A percentile compares a stretch with the other conserved stretches of the same genome.
These are phyloP conservation scores for Nigrograna mackinnonii DNA, from an alignment of 2,329 filamentous ascomycete species.

Conservation along the genomic window DNA sequence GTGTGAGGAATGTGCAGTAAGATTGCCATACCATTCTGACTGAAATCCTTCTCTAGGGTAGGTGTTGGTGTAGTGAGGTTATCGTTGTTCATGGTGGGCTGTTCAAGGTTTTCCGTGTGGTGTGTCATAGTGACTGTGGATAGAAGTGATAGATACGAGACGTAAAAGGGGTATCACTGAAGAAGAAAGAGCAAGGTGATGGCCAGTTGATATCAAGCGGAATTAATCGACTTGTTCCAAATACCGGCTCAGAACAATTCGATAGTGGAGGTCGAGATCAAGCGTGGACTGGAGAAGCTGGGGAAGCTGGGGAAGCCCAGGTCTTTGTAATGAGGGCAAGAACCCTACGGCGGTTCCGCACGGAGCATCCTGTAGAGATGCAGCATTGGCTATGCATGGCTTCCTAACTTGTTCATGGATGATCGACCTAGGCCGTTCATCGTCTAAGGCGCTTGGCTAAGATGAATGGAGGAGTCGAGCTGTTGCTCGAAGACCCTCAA, in stretches of 20 bases:
- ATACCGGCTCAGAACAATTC: too few relatives aligned
- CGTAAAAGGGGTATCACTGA: slow-evolving; percentile 1
- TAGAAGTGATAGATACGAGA: background rate
- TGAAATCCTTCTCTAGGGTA: slow-evolving; percentile 52
- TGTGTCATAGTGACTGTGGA: slow-evolving; percentile 14
- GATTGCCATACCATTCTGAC: slow-evolving; percentile 25
- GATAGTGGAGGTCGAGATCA: background rate
- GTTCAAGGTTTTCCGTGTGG: slow-evolving; percentile 4
- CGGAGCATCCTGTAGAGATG: slow-evolving; percentile 6
- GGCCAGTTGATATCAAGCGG: background rate
- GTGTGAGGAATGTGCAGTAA: background rate
- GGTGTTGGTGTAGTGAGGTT: slow-evolving; percentile 17
- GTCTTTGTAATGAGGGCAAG: slow-evolving; percentile 16
- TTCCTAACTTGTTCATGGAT: background rate
- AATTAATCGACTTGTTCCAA: too few relatives aligned
- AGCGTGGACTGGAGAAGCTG: background rate
- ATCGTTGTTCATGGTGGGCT: slow-evolving; percentile 14
- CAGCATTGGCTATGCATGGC: background rate
- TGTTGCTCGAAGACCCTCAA: slow-evolving; percentile 2
- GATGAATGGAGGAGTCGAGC: background rate
- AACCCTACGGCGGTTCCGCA: slow-evolving; percentile 14
- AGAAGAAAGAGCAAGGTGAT: slow-evolving; percentile 2
- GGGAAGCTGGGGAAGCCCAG: slow-evolving; percentile 6
- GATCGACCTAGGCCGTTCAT: background rate
- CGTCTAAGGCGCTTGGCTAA: background rate